A percentile compares a stretch with the other conserved stretches of the same genome.
phyloP scores from a whole-genome alignment of 495 filamentous ascomycete genomes.

The Penicillium crystallinum region DNA sequence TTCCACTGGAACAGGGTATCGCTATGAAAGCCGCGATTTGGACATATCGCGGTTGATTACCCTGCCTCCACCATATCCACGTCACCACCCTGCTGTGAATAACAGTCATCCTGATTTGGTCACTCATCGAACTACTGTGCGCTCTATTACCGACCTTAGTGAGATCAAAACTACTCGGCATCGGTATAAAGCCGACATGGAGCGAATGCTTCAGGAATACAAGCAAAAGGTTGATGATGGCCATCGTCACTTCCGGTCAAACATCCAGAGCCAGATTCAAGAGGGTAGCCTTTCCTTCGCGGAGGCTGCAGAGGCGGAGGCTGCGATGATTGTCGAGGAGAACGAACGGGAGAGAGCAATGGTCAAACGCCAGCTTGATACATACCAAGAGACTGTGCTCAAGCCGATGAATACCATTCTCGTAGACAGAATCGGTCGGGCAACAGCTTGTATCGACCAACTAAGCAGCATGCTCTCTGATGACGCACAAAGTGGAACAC shows the following conservation, averaged over 20 bases:
- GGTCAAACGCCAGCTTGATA: constrained; percentile 67
- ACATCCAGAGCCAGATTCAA: constrained; percentile 69
- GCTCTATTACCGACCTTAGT: constrained; percentile 67
- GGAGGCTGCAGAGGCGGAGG: constrained; percentile 74
- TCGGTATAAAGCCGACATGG: constrained; percentile 43
- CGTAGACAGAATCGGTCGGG: constrained; percentile 53
- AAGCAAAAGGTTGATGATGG: constrained; percentile 40
- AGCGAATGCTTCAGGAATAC: constrained; percentile 34
- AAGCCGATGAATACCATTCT: constrained; percentile 72
- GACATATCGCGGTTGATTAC: constrained; percentile 92
- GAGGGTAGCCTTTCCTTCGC: constrained; percentile 71
- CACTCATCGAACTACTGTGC: constrained; percentile 66
- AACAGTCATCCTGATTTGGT: constrained; percentile 90
- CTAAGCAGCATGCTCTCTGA: constrained; percentile 66
- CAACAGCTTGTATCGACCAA: constrained; percentile 64
- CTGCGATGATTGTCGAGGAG: constrained; percentile 59
- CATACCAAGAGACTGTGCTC: constrained; percentile 69
- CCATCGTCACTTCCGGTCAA: constrained; percentile 48
- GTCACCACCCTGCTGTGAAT: constrained; percentile 90
- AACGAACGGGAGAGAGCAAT: constrained; percentile 54
- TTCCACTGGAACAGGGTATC: constrained; percentile 13
- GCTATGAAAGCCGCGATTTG: constrained; percentile 48
- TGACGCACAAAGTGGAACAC: constrained; percentile 64
- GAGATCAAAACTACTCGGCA: constrained; percentile 66
- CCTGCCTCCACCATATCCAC: constrained; percentile 85